Base-by-base conservation (phyloP, 2,329 filamentous ascomycete species). In the Septoria petroselini region DNA sequence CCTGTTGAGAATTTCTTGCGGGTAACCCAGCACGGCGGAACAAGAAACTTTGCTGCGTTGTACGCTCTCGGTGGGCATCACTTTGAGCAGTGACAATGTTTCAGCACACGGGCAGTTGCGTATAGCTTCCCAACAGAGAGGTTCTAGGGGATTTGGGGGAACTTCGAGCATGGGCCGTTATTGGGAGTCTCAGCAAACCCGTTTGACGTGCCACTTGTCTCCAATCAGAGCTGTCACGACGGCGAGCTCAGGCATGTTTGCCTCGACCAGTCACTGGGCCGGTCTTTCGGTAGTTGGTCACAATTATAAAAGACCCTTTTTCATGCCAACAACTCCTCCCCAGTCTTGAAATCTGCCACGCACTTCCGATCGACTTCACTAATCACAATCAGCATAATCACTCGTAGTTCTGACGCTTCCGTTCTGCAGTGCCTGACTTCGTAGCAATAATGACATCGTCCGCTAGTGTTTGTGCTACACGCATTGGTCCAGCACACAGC, bases 201-300 rank as follows among this genome's bases (percentile, higher is more conserved):
- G 21, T 34, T n/a, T 21, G 15, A 39, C 19, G 41, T 52, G 53
- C 42, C 45, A 51, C 48, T 49, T 51, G 52, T 51, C 39, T 47
- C 52, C 48, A 44, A 48, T 40, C 30, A 34, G 41, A 39, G 41
- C 33, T 43, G 31, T 19, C 30, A 27, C n/a, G 48, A 46, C 19
- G 34, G 34, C 34, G 34, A 21, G 34, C 34, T 38, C 19, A 38
- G 34, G 47, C 52, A 41, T 44, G 40, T 54, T 40, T 53, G 50
- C 44, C 50, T 44, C 23, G 7, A 27, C 45, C 37, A 43, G 29
- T 46, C 21, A 21, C 14, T 23, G n/a, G 41, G 31, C 41, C 48
- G 39, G 47, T 50, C 25, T 25, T 41, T 30, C 31, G 23, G 33
- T 48, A 49, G 34, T 35, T 40, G 50, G 45, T 49, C 34, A 27